Evolutionary conservation across 352 stramenopile species (phyloP), one percentile per base, ranked within the genome.

Genomic region (Globisporangium nodosum): DNA sequence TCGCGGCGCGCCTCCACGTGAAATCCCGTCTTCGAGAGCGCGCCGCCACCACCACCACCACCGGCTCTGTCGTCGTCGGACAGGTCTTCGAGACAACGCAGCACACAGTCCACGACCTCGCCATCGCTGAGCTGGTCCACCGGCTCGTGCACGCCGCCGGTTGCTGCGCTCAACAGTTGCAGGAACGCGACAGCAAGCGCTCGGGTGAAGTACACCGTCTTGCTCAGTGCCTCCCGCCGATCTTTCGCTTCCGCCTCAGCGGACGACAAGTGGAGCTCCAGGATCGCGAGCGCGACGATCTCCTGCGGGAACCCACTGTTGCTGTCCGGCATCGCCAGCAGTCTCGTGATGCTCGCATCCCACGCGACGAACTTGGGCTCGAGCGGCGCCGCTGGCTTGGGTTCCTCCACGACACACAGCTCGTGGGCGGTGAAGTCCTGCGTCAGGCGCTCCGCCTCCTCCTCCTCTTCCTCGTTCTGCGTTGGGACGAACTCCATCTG

Each of bases 401-500:
- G 49, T 54, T 74, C 66, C 7, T 51, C 40, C 42, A 46, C 15
- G 15, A 59, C 43, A n/a, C 54, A 52, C 30, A 59, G 20, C 43
- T 69, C 52, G 42, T 80, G 69, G 24, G 58, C 63, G 18, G 69
- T 57, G 9, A 86, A 54, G 24, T 86, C 76, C 63, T 86, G 78
- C 9, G 74, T 86, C 3, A 86, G 61, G 54, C 65, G 70, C 37
- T 88, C 65, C 37, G 66, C 73, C 64, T 87, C 65, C 16, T 39
- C 33, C 6, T 39, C 33, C 24, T 27, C 24, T 11, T 71, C 57
- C 9, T 73, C 63, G 16, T 54, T 62, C 59, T 87, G 73, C 11
- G 63, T 74, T 30, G 64, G 58, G n/a, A 65, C 48, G 40, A 70
- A 69, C 18, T 84, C 70, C 52, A 77, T 66, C 13, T 61, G 64